phyloP scores from a whole-genome alignment of 2,329 filamentous ascomycete species.

The Cercospora zeae-maydis region DNA sequence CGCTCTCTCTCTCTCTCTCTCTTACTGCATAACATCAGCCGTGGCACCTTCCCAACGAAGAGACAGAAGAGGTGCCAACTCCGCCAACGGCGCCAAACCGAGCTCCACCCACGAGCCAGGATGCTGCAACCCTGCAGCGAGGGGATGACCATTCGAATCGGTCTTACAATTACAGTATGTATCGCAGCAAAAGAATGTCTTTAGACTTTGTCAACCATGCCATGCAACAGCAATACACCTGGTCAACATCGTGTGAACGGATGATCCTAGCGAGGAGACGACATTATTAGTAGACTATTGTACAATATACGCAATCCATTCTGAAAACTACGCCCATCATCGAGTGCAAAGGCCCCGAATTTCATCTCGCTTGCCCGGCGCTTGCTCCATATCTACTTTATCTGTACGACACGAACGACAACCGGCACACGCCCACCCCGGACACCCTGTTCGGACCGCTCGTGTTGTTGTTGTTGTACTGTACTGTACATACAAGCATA shows the following conservation, averaged over 20 bases:
- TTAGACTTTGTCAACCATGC: not conserved
- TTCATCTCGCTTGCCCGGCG: conserved; percentile 11
- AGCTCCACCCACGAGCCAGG: not conserved
- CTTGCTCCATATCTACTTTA: conserved; percentile 5
- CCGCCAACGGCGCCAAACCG: too few species aligned
- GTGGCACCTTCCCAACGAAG: conserved; percentile 6
- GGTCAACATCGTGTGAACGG: not conserved
- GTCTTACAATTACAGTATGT: too few species aligned
- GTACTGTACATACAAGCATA: too few species aligned
- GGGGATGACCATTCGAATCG: too few species aligned
- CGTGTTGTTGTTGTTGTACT: too few species aligned
- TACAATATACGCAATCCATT: not conserved
- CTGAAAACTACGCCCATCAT: not conserved
- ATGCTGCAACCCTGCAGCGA: not conserved
- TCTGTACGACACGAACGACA: conserved; percentile 1
- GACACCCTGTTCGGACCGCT: too few species aligned
- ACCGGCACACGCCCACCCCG: too few species aligned
- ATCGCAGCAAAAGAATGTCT: not conserved
- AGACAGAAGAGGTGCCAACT: not conserved
- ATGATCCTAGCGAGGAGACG: too few species aligned
- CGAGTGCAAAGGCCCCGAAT: too few species aligned
- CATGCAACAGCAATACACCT: not conserved
- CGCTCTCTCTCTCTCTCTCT: not conserved
- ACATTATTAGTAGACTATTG: too few species aligned
- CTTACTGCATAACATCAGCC: not conserved